phyloP scores from a whole-genome alignment of 2,329 filamentous ascomycete genomes.

The Xylaria sp. region DNA sequence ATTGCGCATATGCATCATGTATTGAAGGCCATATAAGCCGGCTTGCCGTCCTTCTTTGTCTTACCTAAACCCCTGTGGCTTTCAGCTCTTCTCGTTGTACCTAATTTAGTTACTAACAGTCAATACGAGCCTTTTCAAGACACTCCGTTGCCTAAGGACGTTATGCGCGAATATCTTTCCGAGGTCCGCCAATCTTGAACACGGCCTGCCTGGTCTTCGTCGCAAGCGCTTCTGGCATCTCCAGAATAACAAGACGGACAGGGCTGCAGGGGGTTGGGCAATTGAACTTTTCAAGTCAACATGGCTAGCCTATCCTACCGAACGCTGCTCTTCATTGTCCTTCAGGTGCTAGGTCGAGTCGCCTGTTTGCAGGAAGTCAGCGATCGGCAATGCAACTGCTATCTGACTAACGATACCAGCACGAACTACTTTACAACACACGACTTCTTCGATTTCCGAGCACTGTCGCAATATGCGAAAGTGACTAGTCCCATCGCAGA shows the following conservation, averaged over 20 bases:
- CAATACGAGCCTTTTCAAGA: constrained; percentile 1
- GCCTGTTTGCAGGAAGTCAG: constrained; percentile 41
- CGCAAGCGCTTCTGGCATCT: not conserved
- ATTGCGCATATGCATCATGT: constrained; percentile 33
- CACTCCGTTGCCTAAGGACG: not conserved
- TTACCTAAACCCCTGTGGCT: constrained; percentile 13
- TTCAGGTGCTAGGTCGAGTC: constrained; percentile 32
- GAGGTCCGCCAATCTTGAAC: not conserved
- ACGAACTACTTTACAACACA: constrained; percentile 58
- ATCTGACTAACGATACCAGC: constrained; percentile 58
- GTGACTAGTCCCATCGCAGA: constrained; percentile 46
- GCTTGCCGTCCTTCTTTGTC: constrained; percentile 27
- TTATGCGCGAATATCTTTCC: not conserved
- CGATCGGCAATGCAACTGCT: constrained; percentile 56
- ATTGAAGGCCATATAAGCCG: constrained; percentile 30
- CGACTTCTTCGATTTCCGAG: constrained; percentile 62
- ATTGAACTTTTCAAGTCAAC: constrained; percentile 13
- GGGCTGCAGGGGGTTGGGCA: not conserved
- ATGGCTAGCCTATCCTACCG: constrained; percentile 34
- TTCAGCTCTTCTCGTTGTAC: constrained; percentile 17
- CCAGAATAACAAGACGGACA: not conserved
- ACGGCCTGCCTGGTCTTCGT: not conserved
- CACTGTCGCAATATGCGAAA: constrained; percentile 53
- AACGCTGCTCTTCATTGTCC: constrained; percentile 35
- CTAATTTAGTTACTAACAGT: not conserved